Evolutionary conservation across 306 rosid species (phyloP), one percentile per base, ranked within the genome.

Genomic region (Medicago lupulina): DNA sequence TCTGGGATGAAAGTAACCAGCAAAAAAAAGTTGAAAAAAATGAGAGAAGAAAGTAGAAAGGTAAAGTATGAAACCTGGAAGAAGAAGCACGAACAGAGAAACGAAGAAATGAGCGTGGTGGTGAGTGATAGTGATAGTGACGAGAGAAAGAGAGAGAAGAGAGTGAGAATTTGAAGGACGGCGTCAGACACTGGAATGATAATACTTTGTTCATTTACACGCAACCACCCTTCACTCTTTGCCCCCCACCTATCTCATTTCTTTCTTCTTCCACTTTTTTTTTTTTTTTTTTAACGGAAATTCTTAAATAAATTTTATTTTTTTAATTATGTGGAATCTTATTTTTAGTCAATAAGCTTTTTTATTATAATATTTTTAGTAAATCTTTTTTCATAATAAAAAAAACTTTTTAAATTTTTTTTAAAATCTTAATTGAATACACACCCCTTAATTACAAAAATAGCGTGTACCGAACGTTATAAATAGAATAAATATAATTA

Each of bases 141-240:
- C 21, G 14, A 5, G 86, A 73, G 34, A 74, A 19, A 18, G 70
- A 61, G 82, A 74, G 39, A 41, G 82, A 21, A n/a, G 17, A 46
- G 21, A 58, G 57, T 9, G 83, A 77, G 72, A 57, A 66, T n/a
- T 57, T 11, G 62, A 76, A 63, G 15, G 61, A 28, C 19, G 83
- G 72, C 60, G 57, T 53, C 0, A 84, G 75, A 69, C 69, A 69
- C 44, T 12, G 79, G 9, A 31, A 14, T 1, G 55, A 73, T 73
- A 76, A 61, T 80, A 84, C 58, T 81, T 0, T 66, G 73, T 12
- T 81, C 88, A 84, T 84, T 80, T 80, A 80, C 71, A 71, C 28
- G n/a, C 3, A 12, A n/a, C 5, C 23, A 5, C 3, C 23, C 18
- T 21, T 31, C 16, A 19, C 13, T 28, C 59, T 8, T 8, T 1